phyloP scores from a whole-genome alignment of 192 early-diverging fungal species.

The Funneliformis geosporum region DNA sequence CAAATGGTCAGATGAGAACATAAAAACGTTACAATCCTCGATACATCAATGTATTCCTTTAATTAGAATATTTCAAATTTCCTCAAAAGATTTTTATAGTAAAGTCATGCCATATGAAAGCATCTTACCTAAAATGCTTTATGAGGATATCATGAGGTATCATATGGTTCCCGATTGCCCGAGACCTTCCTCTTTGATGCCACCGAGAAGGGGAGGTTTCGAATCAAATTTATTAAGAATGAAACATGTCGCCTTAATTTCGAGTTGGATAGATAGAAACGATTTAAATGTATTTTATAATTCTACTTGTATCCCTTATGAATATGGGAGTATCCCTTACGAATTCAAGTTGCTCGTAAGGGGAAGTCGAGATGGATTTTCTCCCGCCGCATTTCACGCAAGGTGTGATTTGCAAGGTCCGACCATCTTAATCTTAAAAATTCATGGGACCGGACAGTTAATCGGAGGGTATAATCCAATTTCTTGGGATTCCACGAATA shows the following conservation, averaged over 20 bases:
- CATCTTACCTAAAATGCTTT: background rate
- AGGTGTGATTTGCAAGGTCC: constrained; percentile 17
- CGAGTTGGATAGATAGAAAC: constrained; percentile 20
- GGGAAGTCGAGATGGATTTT: constrained; percentile 21
- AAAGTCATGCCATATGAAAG: constrained; percentile 9
- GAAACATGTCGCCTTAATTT: constrained; percentile 11
- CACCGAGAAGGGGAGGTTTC: background rate
- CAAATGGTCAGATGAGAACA: background rate
- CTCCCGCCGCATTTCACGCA: background rate
- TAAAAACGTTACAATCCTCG: background rate
- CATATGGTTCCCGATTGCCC: constrained; percentile 10
- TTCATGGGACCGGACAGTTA: constrained; percentile 19
- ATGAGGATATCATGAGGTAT: constrained; percentile 15
- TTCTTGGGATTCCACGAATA: constrained; percentile 21
- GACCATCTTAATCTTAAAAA: constrained; percentile 9
- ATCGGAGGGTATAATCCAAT: constrained; percentile 25
- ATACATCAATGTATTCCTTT: constrained; percentile 20
- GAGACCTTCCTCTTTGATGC: background rate
- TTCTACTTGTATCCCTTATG: constrained; percentile 15
- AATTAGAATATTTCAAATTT: constrained; percentile 28
- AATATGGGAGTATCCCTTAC: constrained; percentile 5
- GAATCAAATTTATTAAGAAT: constrained; percentile 11
- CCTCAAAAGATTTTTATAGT: constrained; percentile 22
- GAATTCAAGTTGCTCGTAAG: constrained; percentile 17
- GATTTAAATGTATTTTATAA: constrained; percentile 2